Evolutionary conservation across 495 filamentous ascomycete genomes (phyloP).

Genomic region (Thermothielavioides terrestris): DNA sequence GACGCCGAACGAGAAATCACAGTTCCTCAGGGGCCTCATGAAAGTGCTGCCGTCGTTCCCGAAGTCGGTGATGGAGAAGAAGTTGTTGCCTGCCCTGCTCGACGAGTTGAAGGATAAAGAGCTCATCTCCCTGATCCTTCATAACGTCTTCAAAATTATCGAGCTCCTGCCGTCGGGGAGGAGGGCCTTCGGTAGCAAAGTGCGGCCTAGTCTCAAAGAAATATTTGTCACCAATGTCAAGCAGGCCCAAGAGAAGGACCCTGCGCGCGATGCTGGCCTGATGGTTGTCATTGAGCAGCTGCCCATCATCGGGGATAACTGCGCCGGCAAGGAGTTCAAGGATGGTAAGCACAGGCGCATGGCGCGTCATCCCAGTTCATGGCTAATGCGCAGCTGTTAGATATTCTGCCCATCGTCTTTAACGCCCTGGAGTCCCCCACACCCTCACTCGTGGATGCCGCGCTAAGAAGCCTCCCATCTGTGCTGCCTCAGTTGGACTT

Average conservation of each 20-base stretch:
- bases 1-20: constrained; percentile 78
- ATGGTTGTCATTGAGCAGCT: constrained; percentile 85
- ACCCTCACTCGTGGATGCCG: constrained; percentile 77
- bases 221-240: constrained; percentile 57
- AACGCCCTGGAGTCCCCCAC: constrained; percentile 79
- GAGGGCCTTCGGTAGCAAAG: constrained; percentile 69
- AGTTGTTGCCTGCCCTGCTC: constrained; percentile 75
- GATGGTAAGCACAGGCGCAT: constrained; percentile 57
- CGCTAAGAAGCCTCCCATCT: constrained; percentile 61
- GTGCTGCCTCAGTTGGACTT: constrained; percentile 84
- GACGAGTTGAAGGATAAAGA: constrained; percentile 92
- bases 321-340: constrained; percentile 86
- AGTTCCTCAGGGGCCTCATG: constrained; percentile 82
- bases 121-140: constrained; percentile 69
- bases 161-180: constrained; percentile 63
- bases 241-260: constrained; percentile 60
- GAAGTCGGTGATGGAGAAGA: constrained; percentile 86
- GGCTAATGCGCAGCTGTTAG: no score
- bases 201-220: constrained; percentile 75
- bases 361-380: background rate
- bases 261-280: constrained; percentile 77
- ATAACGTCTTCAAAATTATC: constrained; percentile 86
- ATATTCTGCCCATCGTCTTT: constrained; percentile 77
- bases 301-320: constrained; percentile 62
- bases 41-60: constrained; percentile 85